Evolutionary conservation across 768 basidiomycete species (phyloP).

Genomic region (Dendrothele bispora): DNA sequence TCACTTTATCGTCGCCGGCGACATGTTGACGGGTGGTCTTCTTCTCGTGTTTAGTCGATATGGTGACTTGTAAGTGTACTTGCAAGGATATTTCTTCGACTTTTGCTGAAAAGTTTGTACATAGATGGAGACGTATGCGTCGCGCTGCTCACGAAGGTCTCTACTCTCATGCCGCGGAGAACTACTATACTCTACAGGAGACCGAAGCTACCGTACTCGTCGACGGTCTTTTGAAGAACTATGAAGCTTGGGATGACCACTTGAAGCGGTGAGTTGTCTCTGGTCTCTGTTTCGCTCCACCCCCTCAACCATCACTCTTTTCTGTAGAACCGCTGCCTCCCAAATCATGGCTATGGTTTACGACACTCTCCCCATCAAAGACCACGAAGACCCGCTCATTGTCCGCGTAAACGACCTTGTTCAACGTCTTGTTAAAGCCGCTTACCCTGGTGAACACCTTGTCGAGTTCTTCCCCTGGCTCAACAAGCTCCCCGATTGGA

Average conservation of each 20-base stretch:
- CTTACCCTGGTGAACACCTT: slow-evolving; percentile 27
- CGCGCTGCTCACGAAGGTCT: slow-evolving; percentile 32
- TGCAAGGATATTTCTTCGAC: too few species aligned
- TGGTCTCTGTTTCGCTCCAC: neutral
- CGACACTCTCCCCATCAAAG: slow-evolving; percentile 10
- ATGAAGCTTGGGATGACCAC: slow-evolving; percentile 28
- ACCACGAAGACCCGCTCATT: slow-evolving; percentile 10
- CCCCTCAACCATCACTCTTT: neutral
- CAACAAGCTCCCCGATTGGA: slow-evolving; percentile 18
- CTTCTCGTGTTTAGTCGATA: too few species aligned
- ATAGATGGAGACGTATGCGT: slow-evolving; percentile 34
- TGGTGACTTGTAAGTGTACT: too few species aligned
- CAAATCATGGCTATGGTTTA: slow-evolving; percentile 13
- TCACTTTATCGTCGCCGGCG: too few species aligned
- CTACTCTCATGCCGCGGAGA: slow-evolving; percentile 16
- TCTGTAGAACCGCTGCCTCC: slow-evolving; percentile 17
- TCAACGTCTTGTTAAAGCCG: slow-evolving; percentile 22
- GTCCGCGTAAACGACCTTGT: slow-evolving; percentile 10
- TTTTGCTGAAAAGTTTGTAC: too few species aligned
- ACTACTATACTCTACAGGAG: slow-evolving; percentile 23
- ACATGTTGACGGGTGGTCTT: too few species aligned
- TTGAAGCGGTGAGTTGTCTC: neutral
- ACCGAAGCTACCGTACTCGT: slow-evolving; percentile 28
- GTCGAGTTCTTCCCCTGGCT: slow-evolving; percentile 30
- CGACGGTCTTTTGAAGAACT: slow-evolving; percentile 22